Evolutionary conservation across 805 yeast genomes (phyloP), one percentile per base, ranked within the genome.

Genomic region (Yarrowia phangngaensis): DNA sequence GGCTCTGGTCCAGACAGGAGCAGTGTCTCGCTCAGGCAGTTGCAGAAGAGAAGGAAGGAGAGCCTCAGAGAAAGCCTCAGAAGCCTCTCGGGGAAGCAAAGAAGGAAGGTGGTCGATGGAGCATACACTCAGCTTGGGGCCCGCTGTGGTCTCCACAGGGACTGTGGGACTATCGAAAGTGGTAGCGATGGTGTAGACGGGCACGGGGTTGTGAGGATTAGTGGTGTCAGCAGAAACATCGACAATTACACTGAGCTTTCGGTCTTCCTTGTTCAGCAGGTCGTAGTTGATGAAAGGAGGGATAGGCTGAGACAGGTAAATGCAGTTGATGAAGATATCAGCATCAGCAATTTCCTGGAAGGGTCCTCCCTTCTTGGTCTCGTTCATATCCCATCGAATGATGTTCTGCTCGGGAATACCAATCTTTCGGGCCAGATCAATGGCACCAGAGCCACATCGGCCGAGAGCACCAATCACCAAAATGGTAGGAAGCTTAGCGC

Each of bases 211-310:
- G 73, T 88, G 90, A 53, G 97, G 97, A 68, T 92, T 92, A 50
- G 98, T 92, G 38, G 97, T 92, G 70, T 92, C 99, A 51, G 98
- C 98, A 46, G 95, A 85, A 51, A 92, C 99, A 67, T 92, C 99
- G 47, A 92, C 97, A 53, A 92, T 87, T 13, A 94, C 86, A 67
- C 90, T 79, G 63, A 92, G 76, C 56, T 75, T 82, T 78, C 98
- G 86, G 55, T 71, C 68, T 33, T 71, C 68, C 52, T 63, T 66
- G 69, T 84, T 84, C 64, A 92, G 75, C 52, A 76, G 66, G 23
- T 83, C 84, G 58, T 64, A 67, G 68, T 82, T 78, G 63, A 87
- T 74, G 65, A 92, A 92, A 47, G 97, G 97, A 24, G 97, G 82
- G 62, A 92, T 92, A 63, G 95, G 95, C 69, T 81, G 72, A 31